A percentile compares a stretch with the other conserved stretches of the same genome.
phyloP scores from a whole-genome alignment of 208 protist species.

The Vickermania spadyakhi region DNA sequence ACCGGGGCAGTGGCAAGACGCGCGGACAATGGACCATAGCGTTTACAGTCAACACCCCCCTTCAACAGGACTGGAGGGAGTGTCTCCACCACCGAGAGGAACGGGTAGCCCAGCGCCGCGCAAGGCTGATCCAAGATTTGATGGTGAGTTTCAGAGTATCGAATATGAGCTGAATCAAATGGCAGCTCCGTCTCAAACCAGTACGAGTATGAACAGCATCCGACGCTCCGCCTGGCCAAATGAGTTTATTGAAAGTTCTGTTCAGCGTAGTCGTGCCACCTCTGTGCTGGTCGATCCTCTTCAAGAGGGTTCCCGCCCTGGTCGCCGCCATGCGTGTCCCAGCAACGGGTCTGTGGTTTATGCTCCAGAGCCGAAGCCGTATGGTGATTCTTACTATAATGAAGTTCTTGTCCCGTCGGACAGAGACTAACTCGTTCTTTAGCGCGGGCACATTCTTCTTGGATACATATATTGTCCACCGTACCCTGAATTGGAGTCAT shows the following conservation, averaged over 20 bases:
- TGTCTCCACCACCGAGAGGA: neutral
- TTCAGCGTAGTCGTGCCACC: neutral
- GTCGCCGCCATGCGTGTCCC: too few relatives aligned
- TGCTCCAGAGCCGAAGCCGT: neutral
- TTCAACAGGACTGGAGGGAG: neutral
- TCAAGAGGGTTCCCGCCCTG: too few relatives aligned
- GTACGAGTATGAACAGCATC: neutral
- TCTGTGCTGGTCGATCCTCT: neutral
- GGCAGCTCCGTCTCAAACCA: neutral
- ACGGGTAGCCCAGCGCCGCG: neutral
- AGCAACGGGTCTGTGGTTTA: neutral
- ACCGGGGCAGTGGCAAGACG: too few relatives aligned
- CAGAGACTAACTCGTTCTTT: neutral
- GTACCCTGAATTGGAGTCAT: too few relatives aligned
- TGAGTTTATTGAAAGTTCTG: neutral
- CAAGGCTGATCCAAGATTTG: neutral
- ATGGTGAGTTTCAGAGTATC: conserved; percentile 7
- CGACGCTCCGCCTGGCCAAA: neutral
- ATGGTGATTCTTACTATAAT: neutral
- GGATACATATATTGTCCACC: too few relatives aligned
- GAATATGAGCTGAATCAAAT: conserved; percentile 20
- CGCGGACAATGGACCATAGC: too few relatives aligned
- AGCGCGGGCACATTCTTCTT: too few relatives aligned
- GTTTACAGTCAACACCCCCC: neutral
- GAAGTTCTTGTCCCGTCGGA: neutral